Evolutionary conservation across 1,284 basidiomycete genomes (phyloP).

Genomic region (Ceratobasidium sp.): DNA sequence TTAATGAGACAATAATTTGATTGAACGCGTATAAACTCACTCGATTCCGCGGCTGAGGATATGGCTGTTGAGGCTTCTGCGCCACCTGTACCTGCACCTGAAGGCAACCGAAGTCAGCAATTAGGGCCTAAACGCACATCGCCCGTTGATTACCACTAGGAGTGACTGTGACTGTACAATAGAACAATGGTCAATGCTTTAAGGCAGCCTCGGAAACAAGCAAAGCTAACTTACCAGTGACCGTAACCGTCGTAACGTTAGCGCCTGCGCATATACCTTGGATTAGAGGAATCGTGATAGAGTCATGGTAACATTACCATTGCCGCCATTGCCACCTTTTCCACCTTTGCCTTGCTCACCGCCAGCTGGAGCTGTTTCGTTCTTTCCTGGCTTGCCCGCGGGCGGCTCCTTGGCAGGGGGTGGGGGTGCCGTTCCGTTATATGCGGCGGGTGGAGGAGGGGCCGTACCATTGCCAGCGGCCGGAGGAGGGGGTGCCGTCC

Average conservation of each 20-base stretch:
- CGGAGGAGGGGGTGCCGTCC: not conserved
- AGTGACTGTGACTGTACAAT: conserved; percentile 4
- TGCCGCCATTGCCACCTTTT: not conserved
- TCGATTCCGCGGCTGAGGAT: conserved; percentile 3
- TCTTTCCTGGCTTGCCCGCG: not conserved
- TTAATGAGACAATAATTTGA: not conserved
- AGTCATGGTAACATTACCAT: not conserved
- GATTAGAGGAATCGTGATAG: not conserved
- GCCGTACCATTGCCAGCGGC: not conserved
- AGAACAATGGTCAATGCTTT: not conserved
- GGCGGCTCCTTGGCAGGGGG: not conserved
- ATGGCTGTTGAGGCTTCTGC: not conserved
- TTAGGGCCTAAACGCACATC: not conserved
- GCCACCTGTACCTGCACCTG: not conserved
- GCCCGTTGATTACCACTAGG: not conserved
- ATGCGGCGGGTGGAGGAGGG: not conserved
- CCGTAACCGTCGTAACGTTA: conserved; percentile 15
- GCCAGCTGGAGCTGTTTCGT: not conserved
- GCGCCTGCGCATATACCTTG: not conserved
- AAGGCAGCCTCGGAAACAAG: not conserved
- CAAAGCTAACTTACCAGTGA: conserved; percentile 19
- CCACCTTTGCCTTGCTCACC: not conserved
- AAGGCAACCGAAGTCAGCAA: not conserved
- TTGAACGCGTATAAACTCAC: not conserved
- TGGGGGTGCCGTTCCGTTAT: not conserved